A percentile compares a stretch with the other conserved stretches of the same genome.
Evolutionary conservation across 495 filamentous ascomycete species (phyloP).

Genomic region (Talaromyces nanjingensis): DNA sequence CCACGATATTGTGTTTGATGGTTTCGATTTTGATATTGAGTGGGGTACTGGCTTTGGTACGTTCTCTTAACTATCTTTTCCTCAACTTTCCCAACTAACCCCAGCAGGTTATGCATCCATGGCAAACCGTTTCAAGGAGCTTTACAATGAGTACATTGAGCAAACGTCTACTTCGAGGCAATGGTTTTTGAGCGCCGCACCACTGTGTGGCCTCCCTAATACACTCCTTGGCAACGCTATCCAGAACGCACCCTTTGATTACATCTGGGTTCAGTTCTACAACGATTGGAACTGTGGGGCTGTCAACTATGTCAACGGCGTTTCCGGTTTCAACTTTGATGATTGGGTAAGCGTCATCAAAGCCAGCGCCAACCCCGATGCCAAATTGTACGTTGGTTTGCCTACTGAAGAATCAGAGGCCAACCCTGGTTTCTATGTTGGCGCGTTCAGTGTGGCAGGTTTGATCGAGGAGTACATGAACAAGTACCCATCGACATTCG

Average conservation of each 20-base stretch:
- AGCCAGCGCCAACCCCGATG: constrained; percentile 45
- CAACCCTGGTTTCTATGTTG: constrained; percentile 34
- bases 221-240: constrained; percentile 47
- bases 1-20: constrained; percentile 53
- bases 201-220: constrained; percentile 58
- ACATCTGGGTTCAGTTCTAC: constrained; percentile 67
- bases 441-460: constrained; percentile 35
- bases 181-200: constrained; percentile 59
- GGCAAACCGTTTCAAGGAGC: constrained; percentile 43
- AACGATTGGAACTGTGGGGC: constrained; percentile 51
- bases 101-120: constrained; percentile 35
- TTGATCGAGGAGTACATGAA: constrained; percentile 45
- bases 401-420: constrained; percentile 39
- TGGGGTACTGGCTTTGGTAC: constrained; percentile 36
- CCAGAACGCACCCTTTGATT: constrained; percentile 45
- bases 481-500: constrained; percentile 48
- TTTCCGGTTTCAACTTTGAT: constrained; percentile 53
- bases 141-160: constrained; percentile 35
- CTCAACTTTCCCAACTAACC: constrained; percentile 11
- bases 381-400: constrained; percentile 60
- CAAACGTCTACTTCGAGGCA: constrained; percentile 16
- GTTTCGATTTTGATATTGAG: constrained; percentile 68
- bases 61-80: constrained; percentile 2
- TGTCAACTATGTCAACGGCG: constrained; percentile 31
- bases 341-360: constrained; percentile 59